A percentile compares a stretch with the other conserved stretches of the same genome.
phyloP scores from a whole-genome alignment of 78 protist species.

The Protostelium mycophagum region DNA sequence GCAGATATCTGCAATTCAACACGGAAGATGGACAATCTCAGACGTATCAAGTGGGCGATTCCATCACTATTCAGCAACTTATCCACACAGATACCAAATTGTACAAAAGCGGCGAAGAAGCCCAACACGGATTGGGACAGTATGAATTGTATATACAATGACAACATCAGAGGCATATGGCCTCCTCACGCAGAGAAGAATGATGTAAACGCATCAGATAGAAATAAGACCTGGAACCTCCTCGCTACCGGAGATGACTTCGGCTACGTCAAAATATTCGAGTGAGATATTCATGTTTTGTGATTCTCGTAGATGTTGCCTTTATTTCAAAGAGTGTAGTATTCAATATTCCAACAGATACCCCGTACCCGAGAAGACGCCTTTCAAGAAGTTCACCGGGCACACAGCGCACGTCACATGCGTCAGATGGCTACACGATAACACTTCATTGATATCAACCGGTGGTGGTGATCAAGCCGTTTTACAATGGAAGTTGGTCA shows the following conservation, averaged over 20 bases:
- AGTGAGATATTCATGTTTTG: not conserved
- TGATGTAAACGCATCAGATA: constrained; percentile 17
- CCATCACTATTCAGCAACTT: not conserved
- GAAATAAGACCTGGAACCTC: not conserved
- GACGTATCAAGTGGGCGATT: not conserved
- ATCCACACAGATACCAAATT: not conserved
- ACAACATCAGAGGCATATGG: constrained; percentile 7
- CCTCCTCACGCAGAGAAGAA: constrained; percentile 5
- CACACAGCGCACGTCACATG: constrained; percentile 53
- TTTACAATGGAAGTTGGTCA: not conserved
- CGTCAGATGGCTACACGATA: constrained; percentile 8
- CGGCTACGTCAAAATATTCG: constrained; percentile 51
- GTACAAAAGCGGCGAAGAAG: not conserved
- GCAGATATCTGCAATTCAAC: not conserved
- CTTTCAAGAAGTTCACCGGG: not conserved
- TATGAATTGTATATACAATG: not conserved
- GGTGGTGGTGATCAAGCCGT: constrained; percentile 47
- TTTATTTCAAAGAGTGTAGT: too few species aligned
- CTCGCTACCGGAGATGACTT: constrained; percentile 62
- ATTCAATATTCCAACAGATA: too few species aligned
- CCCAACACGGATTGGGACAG: not conserved
- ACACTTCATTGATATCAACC: constrained; percentile 12
- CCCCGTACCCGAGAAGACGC: constrained; percentile 21
- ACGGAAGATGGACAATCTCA: not conserved
- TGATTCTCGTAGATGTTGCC: not conserved